Evolutionary conservation across 192 early-diverging fungal species (phyloP).

Genomic region (Entophlyctis helioformis): DNA sequence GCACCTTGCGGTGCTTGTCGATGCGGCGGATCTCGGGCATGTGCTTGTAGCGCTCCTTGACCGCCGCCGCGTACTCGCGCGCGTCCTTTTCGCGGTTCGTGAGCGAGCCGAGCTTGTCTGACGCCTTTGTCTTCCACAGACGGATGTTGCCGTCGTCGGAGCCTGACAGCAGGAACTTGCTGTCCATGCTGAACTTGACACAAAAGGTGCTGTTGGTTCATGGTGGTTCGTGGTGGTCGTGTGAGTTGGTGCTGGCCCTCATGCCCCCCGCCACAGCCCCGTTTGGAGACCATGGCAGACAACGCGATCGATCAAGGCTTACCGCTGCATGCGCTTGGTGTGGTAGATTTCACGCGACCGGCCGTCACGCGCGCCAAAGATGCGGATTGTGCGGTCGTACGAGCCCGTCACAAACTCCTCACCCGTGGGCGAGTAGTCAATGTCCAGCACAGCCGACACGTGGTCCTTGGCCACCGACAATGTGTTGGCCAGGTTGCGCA

Average conservation of each 20-base stretch:
- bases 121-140: slow-evolving; percentile 92
- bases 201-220: slow-evolving; percentile 61
- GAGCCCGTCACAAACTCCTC: slow-evolving; percentile 88
- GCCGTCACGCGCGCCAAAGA: slow-evolving; percentile 69
- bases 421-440: slow-evolving; percentile 97
- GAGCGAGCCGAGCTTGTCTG: slow-evolving; percentile 67
- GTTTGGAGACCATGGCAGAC: too few relatives aligned
- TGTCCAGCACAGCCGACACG: slow-evolving; percentile 93
- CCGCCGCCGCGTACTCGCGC: slow-evolving; percentile 69
- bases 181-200: slow-evolving; percentile 88
- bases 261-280: too few relatives aligned
- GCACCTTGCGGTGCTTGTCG: slow-evolving; percentile 60
- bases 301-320: background rate
- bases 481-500: slow-evolving; percentile 84
- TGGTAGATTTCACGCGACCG: slow-evolving; percentile 91
- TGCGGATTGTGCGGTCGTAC: slow-evolving; percentile 88
- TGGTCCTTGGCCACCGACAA: slow-evolving; percentile 88
- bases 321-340: slow-evolving; percentile 95
- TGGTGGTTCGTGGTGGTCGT: too few relatives aligned
- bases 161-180: slow-evolving; percentile 86
- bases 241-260: too few relatives aligned
- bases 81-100: slow-evolving; percentile 58
- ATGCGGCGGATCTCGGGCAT: slow-evolving; percentile 85
- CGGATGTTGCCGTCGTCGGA: slow-evolving; percentile 97
- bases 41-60: slow-evolving; percentile 87